Base-by-base conservation (phyloP, 202 grass and related monocot genomes). In the Cymbopogon flexuosus region DNA sequence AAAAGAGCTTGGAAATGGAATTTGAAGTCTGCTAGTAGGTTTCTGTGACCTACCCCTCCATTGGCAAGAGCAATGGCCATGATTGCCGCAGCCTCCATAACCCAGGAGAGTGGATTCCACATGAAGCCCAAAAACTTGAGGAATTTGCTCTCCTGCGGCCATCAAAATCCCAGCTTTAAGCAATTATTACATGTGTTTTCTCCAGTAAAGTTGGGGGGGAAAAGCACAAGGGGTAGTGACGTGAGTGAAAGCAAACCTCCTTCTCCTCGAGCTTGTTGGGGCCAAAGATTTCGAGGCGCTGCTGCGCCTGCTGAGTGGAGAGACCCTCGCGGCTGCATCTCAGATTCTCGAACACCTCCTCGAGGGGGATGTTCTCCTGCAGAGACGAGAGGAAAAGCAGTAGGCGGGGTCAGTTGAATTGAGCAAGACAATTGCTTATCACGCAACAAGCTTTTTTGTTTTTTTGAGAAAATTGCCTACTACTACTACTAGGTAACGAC, bases 31-130 rank as follows among this genome's bases (percentile, higher is more conserved):
- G 6, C 27, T 27, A 27, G 27, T 27, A 27, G 27, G 27, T 69
- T 65, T 66, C 2, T 22, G 29, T 64, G 35, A 40, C 63, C 41
- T 80, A 97, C 94, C 84, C 95, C 95, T 86, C 92, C 95, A 39
- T 98, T 98, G 0, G 95, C 92, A 2, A 94, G 70, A 11, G 87
- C 92, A 24, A 98, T 98, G 59, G 95, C 95, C 95, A 98, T 98
- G 79, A 98, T 94, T 59, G 95, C 95, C 14, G 95, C 95, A 23
- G 85, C 84, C 72, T 98, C 95, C 95, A 98, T 98, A 56, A 98
- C 95, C 95, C 95, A 98, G 18, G 95, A 98, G 3, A 98, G 86
- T 71, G 95, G 95, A 72, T 98, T 97, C 95, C 95, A 97, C 95
- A 97, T 97, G 88, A 97, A 97, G 16, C 95, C 95, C 79, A 97